Percentiles rank a stretch among this genome's conserved stretches.
Evolutionary conservation across 331 rosid genomes (phyloP).

Genomic region (Malus hybrid): DNA sequence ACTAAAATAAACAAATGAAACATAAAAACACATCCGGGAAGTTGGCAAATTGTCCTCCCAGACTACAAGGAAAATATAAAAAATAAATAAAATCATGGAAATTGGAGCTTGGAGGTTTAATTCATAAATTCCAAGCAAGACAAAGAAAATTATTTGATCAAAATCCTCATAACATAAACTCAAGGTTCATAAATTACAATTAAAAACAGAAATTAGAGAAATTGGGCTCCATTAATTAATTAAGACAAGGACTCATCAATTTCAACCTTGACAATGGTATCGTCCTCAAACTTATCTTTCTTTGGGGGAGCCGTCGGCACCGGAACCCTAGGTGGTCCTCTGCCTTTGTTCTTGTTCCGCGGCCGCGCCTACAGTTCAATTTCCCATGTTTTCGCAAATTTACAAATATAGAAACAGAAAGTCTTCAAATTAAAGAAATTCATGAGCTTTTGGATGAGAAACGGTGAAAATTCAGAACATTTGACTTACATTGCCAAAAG

Average conservation of each 20-base stretch:
- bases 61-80: background rate
- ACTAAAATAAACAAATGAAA: too few species aligned
- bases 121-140: background rate
- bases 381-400: background rate
- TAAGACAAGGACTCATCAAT: constrained; percentile 35
- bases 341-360: constrained; percentile 51
- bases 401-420: background rate
- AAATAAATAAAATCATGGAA: background rate
- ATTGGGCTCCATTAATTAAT: background rate
- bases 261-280: constrained; percentile 30
- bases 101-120: background rate
- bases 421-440: background rate
- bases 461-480: background rate
- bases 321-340: constrained; percentile 49
- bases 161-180: background rate
- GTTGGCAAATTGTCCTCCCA: background rate
- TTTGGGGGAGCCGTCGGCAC: constrained; percentile 35
- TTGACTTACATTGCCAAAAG: constrained; percentile 43
- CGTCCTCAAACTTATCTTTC: constrained; percentile 40
- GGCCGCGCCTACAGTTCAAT: constrained; percentile 32
- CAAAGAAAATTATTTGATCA: background rate
- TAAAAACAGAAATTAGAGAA: background rate
- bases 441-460: background rate
- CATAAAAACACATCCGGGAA: too few species aligned
- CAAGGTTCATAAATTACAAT: constrained; percentile 3